phyloP scores from a whole-genome alignment of 2,329 filamentous ascomycete species.

The Diplodia sapinea region DNA sequence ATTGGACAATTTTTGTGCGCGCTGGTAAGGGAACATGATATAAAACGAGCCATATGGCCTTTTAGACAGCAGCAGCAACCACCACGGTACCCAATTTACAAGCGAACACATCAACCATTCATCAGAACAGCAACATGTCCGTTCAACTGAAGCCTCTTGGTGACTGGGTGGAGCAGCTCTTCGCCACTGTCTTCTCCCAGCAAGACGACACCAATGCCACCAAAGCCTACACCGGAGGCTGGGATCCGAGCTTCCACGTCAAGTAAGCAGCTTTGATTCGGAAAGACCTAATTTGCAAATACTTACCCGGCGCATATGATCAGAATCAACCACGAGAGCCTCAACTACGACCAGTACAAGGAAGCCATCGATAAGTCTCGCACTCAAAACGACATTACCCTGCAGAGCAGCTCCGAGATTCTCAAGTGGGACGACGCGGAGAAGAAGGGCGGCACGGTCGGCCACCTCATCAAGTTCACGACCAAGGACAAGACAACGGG shows the following conservation, averaged over 20 bases:
- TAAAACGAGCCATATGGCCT: neutral
- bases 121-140: slow-evolving; percentile 25
- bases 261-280: neutral
- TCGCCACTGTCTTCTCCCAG: slow-evolving; percentile 31
- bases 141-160: slow-evolving; percentile 28
- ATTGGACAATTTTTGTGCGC: neutral
- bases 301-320: neutral
- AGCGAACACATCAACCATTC: neutral
- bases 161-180: slow-evolving; percentile 30
- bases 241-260: slow-evolving; percentile 29
- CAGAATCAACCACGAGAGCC: slow-evolving; percentile 32
- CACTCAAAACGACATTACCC: neutral
- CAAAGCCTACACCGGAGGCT: slow-evolving; percentile 16
- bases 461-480: slow-evolving; percentile 19
- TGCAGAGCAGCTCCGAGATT: slow-evolving; percentile 16
- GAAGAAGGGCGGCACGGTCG: slow-evolving; percentile 28
- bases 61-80: neutral
- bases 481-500: slow-evolving; percentile 30
- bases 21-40: neutral
- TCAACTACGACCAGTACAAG: slow-evolving; percentile 32
- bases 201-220: neutral
- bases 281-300: neutral
- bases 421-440: slow-evolving; percentile 31
- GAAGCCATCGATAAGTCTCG: slow-evolving; percentile 5
- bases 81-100: neutral